phyloP scores from a whole-genome alignment of 2,329 filamentous ascomycete genomes.

The Ramularia endophylla region DNA sequence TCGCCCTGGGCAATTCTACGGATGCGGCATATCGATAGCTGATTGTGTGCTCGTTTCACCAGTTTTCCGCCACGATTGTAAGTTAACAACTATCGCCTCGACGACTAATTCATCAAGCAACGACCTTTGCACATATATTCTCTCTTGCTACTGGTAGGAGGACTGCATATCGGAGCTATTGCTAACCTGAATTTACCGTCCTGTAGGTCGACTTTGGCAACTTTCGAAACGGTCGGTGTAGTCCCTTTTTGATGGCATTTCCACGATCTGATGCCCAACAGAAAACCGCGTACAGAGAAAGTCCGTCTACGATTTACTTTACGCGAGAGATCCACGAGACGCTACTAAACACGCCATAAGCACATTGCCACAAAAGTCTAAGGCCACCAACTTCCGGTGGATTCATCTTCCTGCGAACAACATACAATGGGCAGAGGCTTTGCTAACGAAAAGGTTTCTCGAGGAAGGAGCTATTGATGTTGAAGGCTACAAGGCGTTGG shows the following conservation, averaged over 20 bases:
- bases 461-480: slow-evolving; percentile 58
- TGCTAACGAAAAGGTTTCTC: slow-evolving; percentile 60
- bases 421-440: slow-evolving; percentile 57
- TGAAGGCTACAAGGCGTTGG: slow-evolving; percentile 57
- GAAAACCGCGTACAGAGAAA: slow-evolving; percentile 21
- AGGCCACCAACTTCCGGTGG: slow-evolving; percentile 39
- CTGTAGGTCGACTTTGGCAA: slow-evolving; percentile 24
- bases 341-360: slow-evolving; percentile 17
- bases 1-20: no score
- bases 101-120: no score
- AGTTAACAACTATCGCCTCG: background rate
- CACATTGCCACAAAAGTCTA: slow-evolving; percentile 36
- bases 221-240: slow-evolving; percentile 11
- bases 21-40: no score
- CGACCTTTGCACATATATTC: no score
- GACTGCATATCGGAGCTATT: no score
- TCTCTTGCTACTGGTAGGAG: no score
- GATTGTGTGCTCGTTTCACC: no score
- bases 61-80: slow-evolving; percentile 15
- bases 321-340: slow-evolving; percentile 14
- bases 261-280: background rate
- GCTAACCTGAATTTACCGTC: no score
- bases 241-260: no score
- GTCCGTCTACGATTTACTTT: slow-evolving; percentile 21
- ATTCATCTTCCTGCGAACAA: slow-evolving; percentile 45